Evolutionary conservation across 2,329 filamentous ascomycete species (phyloP), one percentile per base, ranked within the genome.

Genomic region (Aspergillus brasiliensis): DNA sequence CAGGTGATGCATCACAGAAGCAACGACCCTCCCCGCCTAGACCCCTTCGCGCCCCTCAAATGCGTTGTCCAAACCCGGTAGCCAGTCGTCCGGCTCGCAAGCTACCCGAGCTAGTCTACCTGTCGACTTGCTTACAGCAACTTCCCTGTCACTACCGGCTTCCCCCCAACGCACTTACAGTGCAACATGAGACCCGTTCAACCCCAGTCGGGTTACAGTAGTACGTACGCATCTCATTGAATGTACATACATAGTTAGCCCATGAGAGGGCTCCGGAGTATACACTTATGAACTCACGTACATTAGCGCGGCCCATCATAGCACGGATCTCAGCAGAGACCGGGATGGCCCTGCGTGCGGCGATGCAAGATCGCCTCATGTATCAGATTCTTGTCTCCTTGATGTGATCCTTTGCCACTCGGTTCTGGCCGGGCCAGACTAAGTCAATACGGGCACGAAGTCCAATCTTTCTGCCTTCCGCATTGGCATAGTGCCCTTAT

Each of bases 361-460:
- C 52, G 40, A 55, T 46, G 52, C 52, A 55, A 55, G 52, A 55
- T 55, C 52, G 21, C 52, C 52, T 55, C 52, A 55, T 55, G 52
- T 55, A 55, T 55, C 52, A 46, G 52, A 55, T 55, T 55, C 46
- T 27, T n/a, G 21, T 48, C 46, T 49, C 25, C 46, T 17, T 49
- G 46, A 27, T 31, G 46, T 28, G 46, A 27, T 31, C 46, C 46
- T 19, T 49, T 17, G 46, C 46, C 46, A 49, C 46, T 49, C 46
- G 46, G 46, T 49, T 31, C 40, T 55, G 52, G 52, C 52, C 34
- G 52, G 37, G 3, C 46, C 46, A 31, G 25, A 3, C n/a, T 49
- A 31, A 25, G 10, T 28, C 25, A 27, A 8, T 10, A 27, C 46
- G 5, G n/a, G 27, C 46, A 49, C 27, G 46, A 49, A n/a, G 46